Conservation (phyloP, 371 early-diverging fungal species). For the Apophysomyces sp. region DNA sequence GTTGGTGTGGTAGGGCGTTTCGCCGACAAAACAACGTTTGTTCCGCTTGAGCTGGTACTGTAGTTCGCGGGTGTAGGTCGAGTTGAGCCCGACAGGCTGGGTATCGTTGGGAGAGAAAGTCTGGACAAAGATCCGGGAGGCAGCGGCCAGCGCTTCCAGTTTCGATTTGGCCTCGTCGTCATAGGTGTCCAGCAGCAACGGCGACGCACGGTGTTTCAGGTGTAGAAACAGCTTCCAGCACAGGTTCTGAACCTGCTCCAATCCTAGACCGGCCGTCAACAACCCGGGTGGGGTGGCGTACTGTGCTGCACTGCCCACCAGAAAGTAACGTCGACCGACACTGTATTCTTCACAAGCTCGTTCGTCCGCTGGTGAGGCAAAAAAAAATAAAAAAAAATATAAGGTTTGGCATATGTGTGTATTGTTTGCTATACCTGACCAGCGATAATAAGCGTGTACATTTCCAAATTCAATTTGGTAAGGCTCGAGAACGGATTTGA, state of each 20-base stretch:
- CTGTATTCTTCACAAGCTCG: conserved; percentile 20
- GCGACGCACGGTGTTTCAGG: conserved; percentile 21
- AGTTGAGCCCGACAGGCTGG: not conserved
- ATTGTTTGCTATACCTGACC: conserved; percentile 27
- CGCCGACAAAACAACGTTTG: conserved; percentile 17
- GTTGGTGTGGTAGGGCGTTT: conserved; percentile 11
- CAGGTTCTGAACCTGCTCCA: conserved; percentile 35
- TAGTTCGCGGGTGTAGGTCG: not conserved
- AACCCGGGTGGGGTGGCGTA: conserved; percentile 22
- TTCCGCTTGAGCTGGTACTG: conserved; percentile 6
- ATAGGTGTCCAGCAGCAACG: conserved; percentile 27
- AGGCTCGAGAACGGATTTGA: conserved; percentile 30
- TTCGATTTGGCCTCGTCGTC: conserved; percentile 18
- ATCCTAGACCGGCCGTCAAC: conserved; percentile 22
- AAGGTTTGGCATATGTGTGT: not conserved
- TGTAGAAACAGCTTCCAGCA: conserved; percentile 38
- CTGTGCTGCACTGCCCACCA: conserved; percentile 41
- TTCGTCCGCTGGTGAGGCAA: conserved; percentile 9
- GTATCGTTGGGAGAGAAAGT: not conserved
- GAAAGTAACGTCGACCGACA: conserved; percentile 26
- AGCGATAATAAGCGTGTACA: conserved; percentile 22
- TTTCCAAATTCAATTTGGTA: conserved; percentile 27
- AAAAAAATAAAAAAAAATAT: not conserved
- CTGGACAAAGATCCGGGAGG: not conserved
- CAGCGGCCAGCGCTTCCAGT: conserved; percentile 13